Conservation (phyloP, 495 filamentous ascomycete genomes). For the Lasiosphaeris hirsuta region DNA sequence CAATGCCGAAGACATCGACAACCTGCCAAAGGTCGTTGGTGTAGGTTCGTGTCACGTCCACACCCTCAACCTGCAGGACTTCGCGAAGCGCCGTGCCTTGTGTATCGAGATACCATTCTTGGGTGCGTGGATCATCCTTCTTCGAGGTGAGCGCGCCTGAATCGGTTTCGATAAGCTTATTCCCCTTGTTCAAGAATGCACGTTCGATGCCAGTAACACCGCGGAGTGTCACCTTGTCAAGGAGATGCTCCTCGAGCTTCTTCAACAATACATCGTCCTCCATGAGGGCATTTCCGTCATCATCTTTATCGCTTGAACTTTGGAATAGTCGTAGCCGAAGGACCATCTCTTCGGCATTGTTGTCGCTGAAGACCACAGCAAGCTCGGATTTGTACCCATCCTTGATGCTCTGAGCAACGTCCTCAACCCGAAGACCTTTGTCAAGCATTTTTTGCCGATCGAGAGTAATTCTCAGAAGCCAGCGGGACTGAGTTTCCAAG, state of each 20-base stretch:
- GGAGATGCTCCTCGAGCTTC: slow-evolving; percentile 81
- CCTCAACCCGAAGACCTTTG: slow-evolving; percentile 86
- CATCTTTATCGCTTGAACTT: slow-evolving; percentile 64
- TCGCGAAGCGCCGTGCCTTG: slow-evolving; percentile 79
- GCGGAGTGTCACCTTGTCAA: slow-evolving; percentile 84
- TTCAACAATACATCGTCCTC: slow-evolving; percentile 90
- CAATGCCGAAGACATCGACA: slow-evolving; percentile 91
- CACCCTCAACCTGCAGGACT: slow-evolving; percentile 80
- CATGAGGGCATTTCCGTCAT: slow-evolving; percentile 72
- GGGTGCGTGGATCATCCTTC: slow-evolving; percentile 60
- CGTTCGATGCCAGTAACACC: slow-evolving; percentile 84
- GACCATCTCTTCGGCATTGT: slow-evolving; percentile 93
- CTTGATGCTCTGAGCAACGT: slow-evolving; percentile 87
- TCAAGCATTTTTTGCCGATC: slow-evolving; percentile 91
- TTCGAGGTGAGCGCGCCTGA: slow-evolving; percentile 66
- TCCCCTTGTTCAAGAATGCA: slow-evolving; percentile 86
- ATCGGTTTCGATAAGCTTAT: slow-evolving; percentile 55
- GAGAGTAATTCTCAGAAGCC: slow-evolving; percentile 91
- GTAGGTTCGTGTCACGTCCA: slow-evolving; percentile 84
- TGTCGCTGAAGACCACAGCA: slow-evolving; percentile 93
- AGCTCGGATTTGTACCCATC: slow-evolving; percentile 81
- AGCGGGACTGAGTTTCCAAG: slow-evolving; percentile 77
- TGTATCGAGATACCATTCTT: slow-evolving; percentile 94
- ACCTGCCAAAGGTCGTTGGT: slow-evolving; percentile 95
- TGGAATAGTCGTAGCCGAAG: slow-evolving; percentile 85